Conservation (phyloP, 441 rosid genomes). For the Brassica balearica region DNA sequence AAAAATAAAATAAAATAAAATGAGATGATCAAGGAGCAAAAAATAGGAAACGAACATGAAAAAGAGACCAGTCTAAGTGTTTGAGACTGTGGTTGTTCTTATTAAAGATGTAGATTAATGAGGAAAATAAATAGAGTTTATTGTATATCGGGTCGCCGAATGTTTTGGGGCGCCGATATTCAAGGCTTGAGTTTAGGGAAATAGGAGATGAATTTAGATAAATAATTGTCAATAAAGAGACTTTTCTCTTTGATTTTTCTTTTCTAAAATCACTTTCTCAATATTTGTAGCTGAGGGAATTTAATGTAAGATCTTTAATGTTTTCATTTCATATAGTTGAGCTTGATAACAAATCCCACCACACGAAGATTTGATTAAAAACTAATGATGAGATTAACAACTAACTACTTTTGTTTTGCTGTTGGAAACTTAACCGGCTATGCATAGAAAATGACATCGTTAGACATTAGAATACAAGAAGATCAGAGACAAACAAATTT, state of each 20-base stretch:
- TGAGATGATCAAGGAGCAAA: background rate
- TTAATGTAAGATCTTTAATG: background rate
- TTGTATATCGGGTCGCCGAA: background rate
- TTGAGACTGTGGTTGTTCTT: slow-evolving; percentile 30
- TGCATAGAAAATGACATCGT: background rate
- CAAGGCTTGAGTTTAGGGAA: slow-evolving; percentile 61
- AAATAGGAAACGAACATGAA: background rate
- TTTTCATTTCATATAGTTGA: slow-evolving; percentile 29
- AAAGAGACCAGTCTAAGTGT: background rate
- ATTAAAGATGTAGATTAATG: slow-evolving; percentile 1
- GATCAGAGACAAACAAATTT: slow-evolving; percentile 2
- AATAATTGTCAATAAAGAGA: slow-evolving; percentile 35
- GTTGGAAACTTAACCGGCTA: slow-evolving; percentile 3
- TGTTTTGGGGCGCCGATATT: slow-evolving; percentile 49
- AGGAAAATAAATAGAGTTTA: background rate
- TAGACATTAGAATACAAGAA: slow-evolving; percentile 29
- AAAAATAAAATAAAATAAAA: background rate
- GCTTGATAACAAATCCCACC: background rate
- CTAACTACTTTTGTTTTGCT: slow-evolving; percentile 33
- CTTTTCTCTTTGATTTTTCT: slow-evolving; percentile 25
- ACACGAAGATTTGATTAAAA: slow-evolving; percentile 29
- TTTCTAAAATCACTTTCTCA: background rate
- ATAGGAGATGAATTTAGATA: slow-evolving; percentile 45
- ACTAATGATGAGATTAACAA: slow-evolving; percentile 36
- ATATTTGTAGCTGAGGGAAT: background rate